Evolutionary conservation across 1,284 basidiomycete species (phyloP), one percentile per base, ranked within the genome.

Genomic region (Crocinoboletus sp.): DNA sequence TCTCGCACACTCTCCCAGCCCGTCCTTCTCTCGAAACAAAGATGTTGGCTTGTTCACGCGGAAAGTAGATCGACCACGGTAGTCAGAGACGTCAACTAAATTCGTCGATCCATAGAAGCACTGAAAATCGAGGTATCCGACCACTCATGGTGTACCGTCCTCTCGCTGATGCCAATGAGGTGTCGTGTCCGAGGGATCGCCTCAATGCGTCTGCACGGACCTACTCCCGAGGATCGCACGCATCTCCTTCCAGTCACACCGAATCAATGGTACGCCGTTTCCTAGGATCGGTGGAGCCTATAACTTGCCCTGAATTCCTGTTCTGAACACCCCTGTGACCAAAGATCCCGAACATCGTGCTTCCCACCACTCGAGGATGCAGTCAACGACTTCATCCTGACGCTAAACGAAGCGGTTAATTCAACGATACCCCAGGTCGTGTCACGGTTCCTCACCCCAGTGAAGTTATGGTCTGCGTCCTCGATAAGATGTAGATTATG

Each of bases 401-500:
- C 72, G 72, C 59, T 76, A 50, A 10, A 47, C 16, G 27, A 29
- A 38, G 11, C 17, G 0, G 30, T 55, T 12, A 50, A 16, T 36
- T 30, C 43, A 20, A 31, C 28, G 24, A 39, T 15, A 35, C 23
- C 12, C 41, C 24, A 36, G 33, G 15, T 17, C 24, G 19, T 16
- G 20, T n/a, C n/a, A 34, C 38, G 38, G 5, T 15, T 17, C 55
- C 69, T 38, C 47, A 77, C 75, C 19, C 77, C 76, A 25, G 75
- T 79, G 55, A 82, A 83, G 61, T 87, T 89, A 57, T 89, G 85
- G 63, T 86, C 84, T 11, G 79, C 83, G 36, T 74, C 74, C 58
- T 88, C 86, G 24, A 85, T 66, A 22, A 81, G 65, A 57, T 80
- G 73, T 20, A 89, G 66, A 22, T 69, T 80, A 57, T 87, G 84